Percentiles rank a stretch among this genome's conserved stretches.
phyloP scores from a whole-genome alignment of 306 rosid species.

The Alnus glutinosa region DNA sequence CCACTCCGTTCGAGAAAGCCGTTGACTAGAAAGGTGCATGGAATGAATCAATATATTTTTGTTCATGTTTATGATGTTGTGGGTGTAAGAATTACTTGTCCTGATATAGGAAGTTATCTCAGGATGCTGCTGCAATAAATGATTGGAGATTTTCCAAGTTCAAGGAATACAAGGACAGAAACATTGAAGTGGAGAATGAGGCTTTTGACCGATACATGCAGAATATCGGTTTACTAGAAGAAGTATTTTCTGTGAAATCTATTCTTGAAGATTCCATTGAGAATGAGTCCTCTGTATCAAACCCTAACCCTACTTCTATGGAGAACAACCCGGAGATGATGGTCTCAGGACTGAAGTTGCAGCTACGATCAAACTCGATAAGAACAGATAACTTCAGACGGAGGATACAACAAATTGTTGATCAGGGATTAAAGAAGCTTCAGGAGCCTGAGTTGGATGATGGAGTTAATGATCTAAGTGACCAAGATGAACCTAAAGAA shows the following conservation, averaged over 20 bases:
- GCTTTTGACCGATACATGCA: conserved; percentile 90
- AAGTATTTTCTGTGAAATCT: conserved; percentile 67
- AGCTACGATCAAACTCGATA: conserved; percentile 54
- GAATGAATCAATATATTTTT: background rate
- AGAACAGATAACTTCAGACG: conserved; percentile 57
- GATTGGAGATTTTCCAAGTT: conserved; percentile 96
- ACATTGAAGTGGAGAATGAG: conserved; percentile 77
- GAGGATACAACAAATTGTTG: conserved; percentile 67
- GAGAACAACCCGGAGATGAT: conserved; percentile 44
- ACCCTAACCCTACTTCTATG: conserved; percentile 34
- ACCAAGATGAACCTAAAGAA: conserved; percentile 43
- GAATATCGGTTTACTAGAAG: conserved; percentile 74
- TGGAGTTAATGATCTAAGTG: conserved; percentile 37
- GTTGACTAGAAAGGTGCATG: conserved; percentile 80
- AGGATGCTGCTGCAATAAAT: conserved; percentile 87
- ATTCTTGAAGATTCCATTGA: conserved; percentile 33
- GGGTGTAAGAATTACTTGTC: conserved; percentile 19
- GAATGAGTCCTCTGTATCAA: conserved; percentile 41
- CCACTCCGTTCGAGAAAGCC: conserved; percentile 82
- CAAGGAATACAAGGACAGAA: conserved; percentile 70
- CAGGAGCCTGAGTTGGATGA: conserved; percentile 40
- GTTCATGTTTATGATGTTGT: conserved; percentile 17
- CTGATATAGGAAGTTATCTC: conserved; percentile 44
- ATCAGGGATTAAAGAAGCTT: conserved; percentile 67
- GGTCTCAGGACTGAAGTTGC: conserved; percentile 61